Base-by-base conservation (phyloP, 2,329 filamentous ascomycete genomes). In the Orbilia brochopaga region DNA sequence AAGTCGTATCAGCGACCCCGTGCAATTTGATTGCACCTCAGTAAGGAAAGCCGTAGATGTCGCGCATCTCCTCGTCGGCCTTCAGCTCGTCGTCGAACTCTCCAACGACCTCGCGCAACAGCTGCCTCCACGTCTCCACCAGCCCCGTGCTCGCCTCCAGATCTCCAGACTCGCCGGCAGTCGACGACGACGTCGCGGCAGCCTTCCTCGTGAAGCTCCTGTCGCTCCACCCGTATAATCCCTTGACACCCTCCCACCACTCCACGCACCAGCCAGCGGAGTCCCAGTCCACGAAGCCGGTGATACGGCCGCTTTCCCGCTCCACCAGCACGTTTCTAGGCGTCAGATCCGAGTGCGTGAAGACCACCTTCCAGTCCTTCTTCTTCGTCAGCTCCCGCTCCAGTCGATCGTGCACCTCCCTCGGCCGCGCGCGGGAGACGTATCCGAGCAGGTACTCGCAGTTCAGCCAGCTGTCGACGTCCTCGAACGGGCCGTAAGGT, bases 231-330 rank as follows among this genome's bases (percentile, higher is more conserved):
- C 67, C 67, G 24, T 72, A 72, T 5, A 72, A 42, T 17, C 67
- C 67, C 44, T 72, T 72, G 17, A 72, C 67, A 7, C 67, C 67
- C 32, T 72, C 67, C 67, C 67, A 72, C 67, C 67, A 72, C 19
- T 61, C 60, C 27, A 72, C 67, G 17, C 60, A 65, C 67, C 67
- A 72, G 27, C 67, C 67, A 10, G 67, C 60, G 6, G 67, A 72
- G 52, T 72, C 67, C 67, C 67, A 73, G 48, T 73, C 69, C 5
- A 73, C 60, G 35, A 73, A 62, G 13, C 69, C 69, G 11, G 69
- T 73, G 35, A 73, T 73, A 19, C 56, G 42, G 10, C 69, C 69
- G 8, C 53, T 73, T 13, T 58, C 21, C 13, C 46, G 48, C 11
- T 73, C 69, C 52, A 73, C 69, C 40, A 73, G 19, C 13, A 73